Evolutionary conservation across 1,284 basidiomycete species (phyloP), one percentile per base, ranked within the genome.

Genomic region (Moniliella sp.): DNA sequence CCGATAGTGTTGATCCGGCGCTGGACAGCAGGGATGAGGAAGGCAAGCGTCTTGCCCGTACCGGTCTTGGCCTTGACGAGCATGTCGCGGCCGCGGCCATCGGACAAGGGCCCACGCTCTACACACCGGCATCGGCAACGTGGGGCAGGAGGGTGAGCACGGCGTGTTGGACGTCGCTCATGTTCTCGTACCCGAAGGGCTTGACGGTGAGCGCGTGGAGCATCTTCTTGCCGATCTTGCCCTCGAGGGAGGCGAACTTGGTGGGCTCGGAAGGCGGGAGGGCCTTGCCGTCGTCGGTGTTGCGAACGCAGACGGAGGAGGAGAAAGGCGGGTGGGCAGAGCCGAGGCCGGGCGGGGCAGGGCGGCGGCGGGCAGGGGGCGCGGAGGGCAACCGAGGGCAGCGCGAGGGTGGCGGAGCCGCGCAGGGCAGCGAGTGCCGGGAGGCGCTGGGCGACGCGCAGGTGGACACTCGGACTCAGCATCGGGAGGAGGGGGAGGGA

Each of bases 91-190:
- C 56, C 51, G 25, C 63, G 7, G 61, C 41, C 45, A 13, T 56
- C 48, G 2, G 36, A 32, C 34, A 48, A 41, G 1, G 37, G 33
- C 18, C 15, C 0, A 40, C 36, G 8, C 35, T 31, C 11, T 35
- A 37, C 9, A 33, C 38, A 7, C 39, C 34, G 8, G 34, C 23
- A 11, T 30, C 33, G 4, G 48, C 43, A 8, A 71, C 42, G n/a
- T 64, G 42, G 62, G 73, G 69, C 36, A 71, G 63, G 28, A 67
- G 55, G 27, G 53, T 47, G 2, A 86, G 66, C 4, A 94, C 81
- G 31, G 73, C 69, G 13, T 73, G 69, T 62, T 94, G 88, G 0
- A 94, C 84, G 8, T 73, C 62, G 2, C 78, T 76, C 81, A 93
- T 84, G 32, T 67, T 64, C 9, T 61, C 67, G 41, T 82, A 71